phyloP scores from a whole-genome alignment of 1,284 basidiomycete genomes.

The Sphaerobolus stellatus region DNA sequence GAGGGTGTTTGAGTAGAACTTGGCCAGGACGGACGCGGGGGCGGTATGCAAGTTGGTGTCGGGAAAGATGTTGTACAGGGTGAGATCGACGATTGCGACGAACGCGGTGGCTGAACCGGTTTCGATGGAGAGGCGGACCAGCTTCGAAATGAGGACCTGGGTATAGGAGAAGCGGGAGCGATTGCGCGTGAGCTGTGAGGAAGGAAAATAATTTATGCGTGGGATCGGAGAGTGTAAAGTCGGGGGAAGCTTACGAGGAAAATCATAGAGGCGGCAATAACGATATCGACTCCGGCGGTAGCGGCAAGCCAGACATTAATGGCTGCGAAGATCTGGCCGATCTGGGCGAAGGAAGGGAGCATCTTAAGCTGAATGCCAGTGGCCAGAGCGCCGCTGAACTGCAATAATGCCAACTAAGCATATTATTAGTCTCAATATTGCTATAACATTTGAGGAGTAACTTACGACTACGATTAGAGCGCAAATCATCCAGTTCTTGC shows the following conservation, averaged over 20 bases:
- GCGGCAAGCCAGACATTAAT: slow-evolving; percentile 14
- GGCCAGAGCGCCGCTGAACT: background rate
- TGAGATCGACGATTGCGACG: background rate
- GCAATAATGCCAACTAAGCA: background rate
- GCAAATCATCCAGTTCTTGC: slow-evolving; percentile 8
- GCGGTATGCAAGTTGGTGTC: background rate
- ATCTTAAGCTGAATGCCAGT: background rate
- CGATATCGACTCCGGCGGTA: slow-evolving; percentile 16
- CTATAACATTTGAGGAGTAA: background rate
- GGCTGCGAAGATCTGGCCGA: background rate
- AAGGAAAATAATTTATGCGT: background rate
- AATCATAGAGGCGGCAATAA: slow-evolving; percentile 20
- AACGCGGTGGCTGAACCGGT: slow-evolving; percentile 10
- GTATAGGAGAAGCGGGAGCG: slow-evolving; percentile 14
- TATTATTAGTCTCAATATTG: background rate
- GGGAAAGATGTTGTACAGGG: background rate
- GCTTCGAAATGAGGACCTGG: slow-evolving; percentile 15
- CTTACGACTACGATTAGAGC: slow-evolving; percentile 14
- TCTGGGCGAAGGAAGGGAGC: background rate
- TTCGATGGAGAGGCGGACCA: slow-evolving; percentile 18
- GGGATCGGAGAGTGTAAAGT: background rate
- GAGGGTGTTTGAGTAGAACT: background rate
- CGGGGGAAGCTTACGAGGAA: slow-evolving; percentile 13
- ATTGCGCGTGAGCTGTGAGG: slow-evolving; percentile 1
- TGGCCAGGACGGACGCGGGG: background rate